A percentile compares a stretch with the other conserved stretches of the same genome.
These are phyloP conservation scores for Phlegmacium glaucopus DNA, from an alignment of 768 basidiomycete species.

Conservation along the genomic window DNA sequence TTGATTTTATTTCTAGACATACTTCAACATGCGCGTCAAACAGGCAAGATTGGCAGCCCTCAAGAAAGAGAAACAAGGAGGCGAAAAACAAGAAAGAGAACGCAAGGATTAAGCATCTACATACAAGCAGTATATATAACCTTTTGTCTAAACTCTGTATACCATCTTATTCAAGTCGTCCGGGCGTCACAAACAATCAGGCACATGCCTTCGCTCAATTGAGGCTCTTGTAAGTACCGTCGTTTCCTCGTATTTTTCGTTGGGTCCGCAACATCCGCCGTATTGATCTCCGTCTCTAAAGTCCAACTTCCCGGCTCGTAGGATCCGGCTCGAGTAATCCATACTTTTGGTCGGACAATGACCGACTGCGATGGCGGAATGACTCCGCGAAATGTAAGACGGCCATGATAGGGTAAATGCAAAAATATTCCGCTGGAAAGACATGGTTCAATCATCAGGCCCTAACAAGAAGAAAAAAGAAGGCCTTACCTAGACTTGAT, in stretches of 20 bases:
- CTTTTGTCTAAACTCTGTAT: slow-evolving; percentile 3
- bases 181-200: slow-evolving; percentile 30
- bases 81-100: slow-evolving; percentile 24
- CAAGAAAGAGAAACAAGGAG: slow-evolving; percentile 42
- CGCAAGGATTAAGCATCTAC: slow-evolving; percentile 11
- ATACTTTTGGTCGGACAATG: slow-evolving; percentile 48
- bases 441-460: background rate
- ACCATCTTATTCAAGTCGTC: slow-evolving; percentile 12
- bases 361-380: slow-evolving; percentile 47
- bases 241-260: slow-evolving; percentile 16
- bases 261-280: slow-evolving; percentile 1
- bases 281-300: slow-evolving; percentile 46
- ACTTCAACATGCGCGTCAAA: slow-evolving; percentile 74
- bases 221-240: slow-evolving; percentile 34
- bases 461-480: slow-evolving; percentile 10
- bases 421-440: slow-evolving; percentile 36
- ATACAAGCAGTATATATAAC: background rate
- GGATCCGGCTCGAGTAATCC: slow-evolving; percentile 59
- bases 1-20: slow-evolving; percentile 41
- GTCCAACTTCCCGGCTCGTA: slow-evolving; percentile 69
- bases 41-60: slow-evolving; percentile 50
- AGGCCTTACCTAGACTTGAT: slow-evolving; percentile 22
- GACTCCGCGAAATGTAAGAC: slow-evolving; percentile 60
- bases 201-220: slow-evolving; percentile 19
- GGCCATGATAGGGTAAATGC: slow-evolving; percentile 59